phyloP scores from a whole-genome alignment of 2,329 filamentous ascomycete species.

The Rutstroemia sp. region DNA sequence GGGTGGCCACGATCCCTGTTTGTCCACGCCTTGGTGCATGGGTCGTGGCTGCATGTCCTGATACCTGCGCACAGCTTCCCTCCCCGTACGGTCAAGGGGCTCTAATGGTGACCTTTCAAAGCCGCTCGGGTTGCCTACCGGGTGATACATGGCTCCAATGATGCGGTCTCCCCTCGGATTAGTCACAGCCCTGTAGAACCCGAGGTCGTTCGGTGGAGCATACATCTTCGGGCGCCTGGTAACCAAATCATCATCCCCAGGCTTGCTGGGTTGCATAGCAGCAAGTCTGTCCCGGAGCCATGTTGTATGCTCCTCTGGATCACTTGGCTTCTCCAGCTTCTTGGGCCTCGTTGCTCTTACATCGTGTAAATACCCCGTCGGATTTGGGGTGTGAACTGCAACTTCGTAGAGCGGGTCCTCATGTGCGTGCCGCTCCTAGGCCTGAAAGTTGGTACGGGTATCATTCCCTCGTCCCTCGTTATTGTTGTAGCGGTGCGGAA shows the following conservation, averaged over 20 bases:
- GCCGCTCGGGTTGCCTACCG: not conserved
- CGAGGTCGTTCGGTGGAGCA: not conserved
- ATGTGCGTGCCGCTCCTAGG: not conserved
- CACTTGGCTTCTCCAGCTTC: no score
- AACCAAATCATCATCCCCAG: no score
- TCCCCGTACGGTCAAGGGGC: not conserved
- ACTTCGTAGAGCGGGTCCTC: not conserved
- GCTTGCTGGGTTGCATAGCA: not conserved
- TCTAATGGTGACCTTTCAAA: not conserved
- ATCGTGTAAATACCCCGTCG: no score
- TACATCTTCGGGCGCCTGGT: no score
- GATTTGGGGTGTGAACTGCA: not conserved
- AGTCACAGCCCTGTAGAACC: not conserved
- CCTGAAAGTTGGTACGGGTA: not conserved
- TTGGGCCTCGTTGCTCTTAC: no score
- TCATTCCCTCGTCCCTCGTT: not conserved
- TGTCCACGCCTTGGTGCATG: no score
- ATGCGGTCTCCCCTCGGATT: not conserved
- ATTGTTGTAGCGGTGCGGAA: not conserved
- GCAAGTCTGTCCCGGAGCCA: not conserved
- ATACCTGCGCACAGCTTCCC: not conserved
- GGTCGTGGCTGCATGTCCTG: not conserved
- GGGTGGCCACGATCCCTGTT: not conserved
- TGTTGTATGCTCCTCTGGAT: no score
- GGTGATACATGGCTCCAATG: not conserved